Percentiles rank a stretch among this genome's conserved stretches.
Evolutionary conservation across 108 stramenopile species (phyloP).

Genomic region (Skeletonema potamos): DNA sequence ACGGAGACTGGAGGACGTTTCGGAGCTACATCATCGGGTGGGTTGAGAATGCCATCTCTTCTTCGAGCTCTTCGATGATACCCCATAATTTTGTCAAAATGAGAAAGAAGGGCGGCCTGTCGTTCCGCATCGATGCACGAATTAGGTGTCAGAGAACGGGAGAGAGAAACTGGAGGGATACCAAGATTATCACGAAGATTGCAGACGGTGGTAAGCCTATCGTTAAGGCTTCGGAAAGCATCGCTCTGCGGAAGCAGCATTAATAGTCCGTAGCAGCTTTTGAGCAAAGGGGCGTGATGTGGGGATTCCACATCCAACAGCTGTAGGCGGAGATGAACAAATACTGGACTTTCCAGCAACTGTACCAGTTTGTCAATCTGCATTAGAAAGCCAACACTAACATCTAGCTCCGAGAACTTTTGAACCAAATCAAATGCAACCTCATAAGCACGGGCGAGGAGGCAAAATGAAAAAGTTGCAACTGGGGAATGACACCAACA

Average conservation of each 20-base stretch:
- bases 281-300: slow-evolving; percentile 87
- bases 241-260: slow-evolving; percentile 95
- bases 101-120: slow-evolving; percentile 29
- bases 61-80: slow-evolving; percentile 42
- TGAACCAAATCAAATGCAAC: slow-evolving; percentile 90
- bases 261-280: slow-evolving; percentile 92
- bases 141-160: not conserved
- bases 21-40: slow-evolving; percentile 3
- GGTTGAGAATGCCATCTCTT: slow-evolving; percentile 28
- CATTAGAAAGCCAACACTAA: slow-evolving; percentile 97
- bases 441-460: slow-evolving; percentile 95
- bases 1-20: not conserved
- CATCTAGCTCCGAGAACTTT: slow-evolving; percentile 87
- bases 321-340: slow-evolving; percentile 94
- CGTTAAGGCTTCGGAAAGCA: slow-evolving; percentile 87
- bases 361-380: slow-evolving; percentile 98
- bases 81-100: slow-evolving; percentile 45
- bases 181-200: slow-evolving; percentile 87
- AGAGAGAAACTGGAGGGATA: slow-evolving; percentile 29
- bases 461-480: slow-evolving; percentile 94
- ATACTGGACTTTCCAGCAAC: slow-evolving; percentile 97
- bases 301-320: slow-evolving; percentile 90
- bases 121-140: slow-evolving; percentile 1
- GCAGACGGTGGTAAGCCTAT: slow-evolving; percentile 85
- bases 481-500: slow-evolving; percentile 99